Percentiles rank a stretch among this genome's conserved stretches.
phyloP scores from a whole-genome alignment of 805 yeast species.

The Wickerhamiella musiphila region DNA sequence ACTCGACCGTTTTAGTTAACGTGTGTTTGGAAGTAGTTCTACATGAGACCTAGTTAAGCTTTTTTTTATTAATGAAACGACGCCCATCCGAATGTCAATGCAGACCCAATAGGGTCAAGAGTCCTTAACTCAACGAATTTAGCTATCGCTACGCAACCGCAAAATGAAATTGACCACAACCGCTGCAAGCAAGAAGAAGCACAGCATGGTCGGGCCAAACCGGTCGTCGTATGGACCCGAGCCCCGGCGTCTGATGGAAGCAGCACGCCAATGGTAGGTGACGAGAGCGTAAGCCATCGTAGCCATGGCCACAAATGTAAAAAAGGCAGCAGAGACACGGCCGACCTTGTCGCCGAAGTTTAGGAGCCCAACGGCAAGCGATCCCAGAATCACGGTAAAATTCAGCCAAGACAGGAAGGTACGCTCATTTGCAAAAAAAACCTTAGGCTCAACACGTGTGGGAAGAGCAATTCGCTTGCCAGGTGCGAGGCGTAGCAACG shows the following conservation, averaged over 20 bases:
- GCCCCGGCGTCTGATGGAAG: constrained; percentile 93
- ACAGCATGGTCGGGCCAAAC: constrained; percentile 94
- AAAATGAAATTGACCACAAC: constrained; percentile 83
- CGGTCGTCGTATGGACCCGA: constrained; percentile 99
- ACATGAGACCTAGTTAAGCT: too few relatives aligned
- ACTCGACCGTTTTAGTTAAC: too few relatives aligned
- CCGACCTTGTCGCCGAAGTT: constrained; percentile 94
- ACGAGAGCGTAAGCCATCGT: constrained; percentile 92
- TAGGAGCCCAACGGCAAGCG: constrained; percentile 85
- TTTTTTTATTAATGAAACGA: too few relatives aligned
- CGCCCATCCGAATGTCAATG: too few relatives aligned
- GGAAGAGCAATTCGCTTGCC: constrained; percentile 93
- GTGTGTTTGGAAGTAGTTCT: too few relatives aligned
- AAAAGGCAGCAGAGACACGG: constrained; percentile 78
- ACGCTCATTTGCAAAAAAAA: constrained; percentile 96
- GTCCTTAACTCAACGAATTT: too few relatives aligned
- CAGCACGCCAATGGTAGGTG: constrained; percentile 98
- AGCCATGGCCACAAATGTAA: constrained; percentile 92
- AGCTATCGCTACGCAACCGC: constrained; percentile 59
- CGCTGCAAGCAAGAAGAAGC: constrained; percentile 82
- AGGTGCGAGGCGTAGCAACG: constrained; percentile 54
- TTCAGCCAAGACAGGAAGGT: constrained; percentile 96
- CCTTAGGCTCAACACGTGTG: constrained; percentile 96
- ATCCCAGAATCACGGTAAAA: constrained; percentile 95
- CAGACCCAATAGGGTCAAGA: too few relatives aligned